Conservation (phyloP, 2,329 filamentous ascomycete genomes). For the Davidsoniella virescens region DNA sequence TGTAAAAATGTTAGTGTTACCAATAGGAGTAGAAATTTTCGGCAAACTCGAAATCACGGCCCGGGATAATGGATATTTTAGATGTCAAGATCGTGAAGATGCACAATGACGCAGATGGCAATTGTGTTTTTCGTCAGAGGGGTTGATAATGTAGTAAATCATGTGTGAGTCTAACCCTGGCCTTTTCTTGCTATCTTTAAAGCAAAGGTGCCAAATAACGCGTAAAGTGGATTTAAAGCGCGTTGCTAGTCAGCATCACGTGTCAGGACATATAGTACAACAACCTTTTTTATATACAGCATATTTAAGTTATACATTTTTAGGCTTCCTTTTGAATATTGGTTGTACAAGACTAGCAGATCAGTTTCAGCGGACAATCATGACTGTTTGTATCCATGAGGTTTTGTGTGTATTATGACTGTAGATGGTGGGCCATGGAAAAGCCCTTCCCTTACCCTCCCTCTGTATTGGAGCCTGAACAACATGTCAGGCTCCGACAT, state of each 20-base stretch:
- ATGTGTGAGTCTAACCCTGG: neutral
- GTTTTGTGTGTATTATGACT: too few species aligned
- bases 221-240: constrained; percentile 11
- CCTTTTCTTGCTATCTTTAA: neutral
- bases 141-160: neutral
- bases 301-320: neutral
- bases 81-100: neutral
- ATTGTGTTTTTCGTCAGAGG: neutral
- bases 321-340: neutral
- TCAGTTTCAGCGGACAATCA: neutral
- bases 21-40: neutral
- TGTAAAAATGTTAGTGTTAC: neutral
- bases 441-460: too few species aligned
- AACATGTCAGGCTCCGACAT: too few species aligned
- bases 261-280: neutral
- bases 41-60: neutral
- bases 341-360: neutral
- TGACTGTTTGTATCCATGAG: neutral
- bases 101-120: constrained; percentile 1
- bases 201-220: neutral
- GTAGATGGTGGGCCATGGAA: too few species aligned
- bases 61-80: neutral
- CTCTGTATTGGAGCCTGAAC: too few species aligned
- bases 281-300: too few species aligned
- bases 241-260: neutral